These are phyloP conservation scores for Stephanodiscus minutulus DNA, from an alignment of 108 stramenopile genomes.

Conservation along the genomic window DNA sequence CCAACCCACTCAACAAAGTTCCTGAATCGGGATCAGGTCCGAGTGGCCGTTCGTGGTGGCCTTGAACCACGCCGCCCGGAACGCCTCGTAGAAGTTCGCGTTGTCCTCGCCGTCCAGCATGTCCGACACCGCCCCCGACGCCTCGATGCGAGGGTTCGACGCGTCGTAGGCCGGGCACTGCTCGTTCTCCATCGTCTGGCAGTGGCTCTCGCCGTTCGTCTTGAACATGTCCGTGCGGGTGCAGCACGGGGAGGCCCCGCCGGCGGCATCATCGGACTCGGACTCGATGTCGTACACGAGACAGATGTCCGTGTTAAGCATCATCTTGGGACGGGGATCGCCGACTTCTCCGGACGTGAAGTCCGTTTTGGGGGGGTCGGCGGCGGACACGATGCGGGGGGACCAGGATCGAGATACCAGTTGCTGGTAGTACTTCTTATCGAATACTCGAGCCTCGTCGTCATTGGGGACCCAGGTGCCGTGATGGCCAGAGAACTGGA, in stretches of 20 bases:
- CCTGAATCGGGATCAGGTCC: constrained; percentile 11
- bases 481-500: constrained; percentile 49
- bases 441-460: constrained; percentile 38
- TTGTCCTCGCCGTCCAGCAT: constrained; percentile 32
- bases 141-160: constrained; percentile 18
- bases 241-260: too few species aligned
- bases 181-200: constrained; percentile 18
- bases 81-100: constrained; percentile 41
- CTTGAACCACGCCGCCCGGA: constrained; percentile 43
- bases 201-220: constrained; percentile 32
- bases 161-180: constrained; percentile 15
- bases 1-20: constrained; percentile 4
- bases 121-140: constrained; percentile 25
- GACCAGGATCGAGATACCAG: constrained; percentile 42
- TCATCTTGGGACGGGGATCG: constrained; percentile 40
- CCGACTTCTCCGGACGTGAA: constrained; percentile 23
- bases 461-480: constrained; percentile 52
- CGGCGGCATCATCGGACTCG: too few species aligned
- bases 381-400: constrained; percentile 15
- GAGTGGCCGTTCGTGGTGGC: constrained; percentile 35
- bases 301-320: constrained; percentile 54
- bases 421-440: constrained; percentile 43
- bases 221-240: constrained; percentile 47
- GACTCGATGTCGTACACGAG: constrained; percentile 48
- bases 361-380: constrained; percentile 17